Percentiles rank a stretch among this genome's conserved stretches.
Conservation (phyloP, 305 asterid species). For the Fraxinus velutina region DNA sequence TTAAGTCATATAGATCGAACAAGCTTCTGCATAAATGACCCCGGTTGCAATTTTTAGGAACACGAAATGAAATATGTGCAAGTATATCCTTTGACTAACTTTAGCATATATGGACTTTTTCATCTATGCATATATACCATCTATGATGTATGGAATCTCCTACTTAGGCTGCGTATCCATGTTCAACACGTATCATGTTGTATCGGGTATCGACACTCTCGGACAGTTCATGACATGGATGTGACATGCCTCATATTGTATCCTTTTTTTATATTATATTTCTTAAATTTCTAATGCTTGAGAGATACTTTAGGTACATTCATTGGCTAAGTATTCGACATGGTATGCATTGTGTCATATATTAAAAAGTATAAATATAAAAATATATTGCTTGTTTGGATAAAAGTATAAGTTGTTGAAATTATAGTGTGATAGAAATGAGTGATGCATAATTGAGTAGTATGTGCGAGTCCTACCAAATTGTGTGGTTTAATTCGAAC, state of each 20-base stretch:
- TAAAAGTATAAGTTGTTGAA: neutral
- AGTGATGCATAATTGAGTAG: neutral
- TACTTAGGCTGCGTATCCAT: neutral
- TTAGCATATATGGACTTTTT: neutral
- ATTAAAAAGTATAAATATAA: neutral
- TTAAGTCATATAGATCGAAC: neutral
- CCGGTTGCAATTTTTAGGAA: neutral
- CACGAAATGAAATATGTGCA: neutral
- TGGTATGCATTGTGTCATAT: neutral
- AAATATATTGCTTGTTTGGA: neutral
- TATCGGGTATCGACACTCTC: neutral
- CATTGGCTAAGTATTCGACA: neutral
- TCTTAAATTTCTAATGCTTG: neutral
- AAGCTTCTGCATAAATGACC: neutral
- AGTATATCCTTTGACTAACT: neutral
- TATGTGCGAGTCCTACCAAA: neutral
- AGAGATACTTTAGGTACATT: neutral
- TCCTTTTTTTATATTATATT: neutral
- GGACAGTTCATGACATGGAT: neutral
- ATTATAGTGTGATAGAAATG: neutral
- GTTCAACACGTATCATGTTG: neutral
- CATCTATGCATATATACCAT: neutral
- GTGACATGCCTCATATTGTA: neutral
- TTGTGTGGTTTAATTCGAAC: neutral
- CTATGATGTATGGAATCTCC: neutral